Percentiles rank a stretch among this genome's conserved stretches.
Conservation (phyloP, 176 grass and related monocot species). For the Oropetium thomaeum region DNA sequence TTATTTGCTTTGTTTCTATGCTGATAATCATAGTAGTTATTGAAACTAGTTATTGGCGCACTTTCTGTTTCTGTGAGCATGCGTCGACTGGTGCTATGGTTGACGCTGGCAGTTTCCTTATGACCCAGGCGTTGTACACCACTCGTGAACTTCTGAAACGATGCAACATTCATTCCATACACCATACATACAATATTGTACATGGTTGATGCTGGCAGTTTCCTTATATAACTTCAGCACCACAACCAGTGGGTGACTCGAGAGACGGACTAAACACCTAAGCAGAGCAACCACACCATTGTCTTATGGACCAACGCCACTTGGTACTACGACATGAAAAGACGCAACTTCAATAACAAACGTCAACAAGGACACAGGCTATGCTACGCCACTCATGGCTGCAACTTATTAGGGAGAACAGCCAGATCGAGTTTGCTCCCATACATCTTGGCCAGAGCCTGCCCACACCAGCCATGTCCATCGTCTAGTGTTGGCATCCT, state of each 20-base stretch:
- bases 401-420: conserved; percentile 47
- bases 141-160: neutral
- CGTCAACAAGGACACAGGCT: neutral
- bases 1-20: no score
- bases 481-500: conserved; percentile 69
- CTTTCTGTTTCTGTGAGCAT: neutral
- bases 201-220: neutral
- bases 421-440: conserved; percentile 45
- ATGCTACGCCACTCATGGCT: conserved; percentile 25
- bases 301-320: neutral
- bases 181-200: neutral
- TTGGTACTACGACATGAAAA: neutral
- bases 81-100: neutral
- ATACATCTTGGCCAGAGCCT: conserved; percentile 47
- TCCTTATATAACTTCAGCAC: neutral
- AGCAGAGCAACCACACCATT: neutral
- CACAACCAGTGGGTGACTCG: neutral
- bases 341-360: neutral
- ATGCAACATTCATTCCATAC: neutral
- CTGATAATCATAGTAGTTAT: no score
- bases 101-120: no score
- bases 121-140: neutral
- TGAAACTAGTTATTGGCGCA: neutral
- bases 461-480: conserved; percentile 57
- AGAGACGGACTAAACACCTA: neutral